Evolutionary conservation across 306 rosid species (phyloP), one percentile per base, ranked within the genome.

Genomic region (Albizia julibrissin): DNA sequence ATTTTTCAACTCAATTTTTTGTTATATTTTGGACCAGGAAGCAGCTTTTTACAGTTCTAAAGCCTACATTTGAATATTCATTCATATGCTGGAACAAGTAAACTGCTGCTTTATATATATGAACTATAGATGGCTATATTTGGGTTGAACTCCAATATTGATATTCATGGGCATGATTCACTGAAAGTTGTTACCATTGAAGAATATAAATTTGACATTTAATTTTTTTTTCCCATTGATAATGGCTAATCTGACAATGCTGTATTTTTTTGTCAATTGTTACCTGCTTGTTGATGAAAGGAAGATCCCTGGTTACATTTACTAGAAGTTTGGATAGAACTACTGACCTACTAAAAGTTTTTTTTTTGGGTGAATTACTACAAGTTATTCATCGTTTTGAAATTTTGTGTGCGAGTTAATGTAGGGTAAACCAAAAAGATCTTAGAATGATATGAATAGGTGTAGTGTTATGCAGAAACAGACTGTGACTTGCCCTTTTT

Each of bases 261-360:
- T 74, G n/a, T 12, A 10, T 71, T 15, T 26, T 33, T 49, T 62
- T 72, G 0, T 39, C n/a, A 34, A 72, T 37, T 73, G 47, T 71
- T 42, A 18, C 24, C 29, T 47, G 70, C 40, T 73, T 67, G 75
- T 47, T 39, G 4, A 54, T 72, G 22, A 21, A 72, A n/a, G 19
- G 26, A 44, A 15, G 56, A 62, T 26, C n/a, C 50, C 50, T 64
- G 16, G 11, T 24, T 56, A 84, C 58, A 68, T 54, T 52, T 56
- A 68, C 59, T 68, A 16, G 56, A 54, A 75, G 65, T 42, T 84
- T 40, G 12, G 67, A 22, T 68, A 18, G 39, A 68, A 21, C 65
- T 33, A 76, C 29, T 76, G 65, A 29, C 34, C 40, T 64, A 43
- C 65, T 12, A 26, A 46, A 18, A 37, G 31, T 29, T 6, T 37